Percentiles rank a stretch among this genome's conserved stretches.
phyloP scores from a whole-genome alignment of 305 asterid genomes.

The Fraxinus platypoda region DNA sequence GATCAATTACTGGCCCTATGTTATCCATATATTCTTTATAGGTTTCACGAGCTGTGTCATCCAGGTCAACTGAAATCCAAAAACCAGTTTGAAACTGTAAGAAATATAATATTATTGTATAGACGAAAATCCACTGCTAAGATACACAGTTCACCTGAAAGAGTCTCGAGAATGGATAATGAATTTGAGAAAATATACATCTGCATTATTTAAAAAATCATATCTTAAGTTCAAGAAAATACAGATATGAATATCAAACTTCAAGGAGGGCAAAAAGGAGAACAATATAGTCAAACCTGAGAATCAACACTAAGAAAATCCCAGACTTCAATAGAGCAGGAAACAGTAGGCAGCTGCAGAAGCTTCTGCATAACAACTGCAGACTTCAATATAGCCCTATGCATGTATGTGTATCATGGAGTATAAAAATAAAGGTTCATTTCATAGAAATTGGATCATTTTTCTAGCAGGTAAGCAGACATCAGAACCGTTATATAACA shows the following conservation, averaged over 20 bases:
- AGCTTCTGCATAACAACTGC: conserved; percentile 61
- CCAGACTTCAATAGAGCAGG: conserved; percentile 94
- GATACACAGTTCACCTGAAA: conserved; percentile 60
- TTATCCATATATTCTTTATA: conserved; percentile 43
- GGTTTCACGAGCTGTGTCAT: conserved; percentile 43
- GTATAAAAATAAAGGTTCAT: conserved; percentile 14
- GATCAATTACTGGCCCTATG: conserved; percentile 36
- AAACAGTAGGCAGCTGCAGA: conserved; percentile 84
- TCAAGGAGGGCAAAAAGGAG: conserved; percentile 15
- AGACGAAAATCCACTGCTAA: conserved; percentile 21
- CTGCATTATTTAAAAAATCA: conserved; percentile 47
- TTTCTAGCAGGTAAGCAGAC: background rate
- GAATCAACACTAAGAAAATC: conserved; percentile 98
- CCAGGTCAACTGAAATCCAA: conserved; percentile 51
- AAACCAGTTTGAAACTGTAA: conserved; percentile 23
- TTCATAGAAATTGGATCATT: conserved; percentile 2
- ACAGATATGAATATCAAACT: conserved; percentile 4
- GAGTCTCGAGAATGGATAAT: conserved; percentile 81
- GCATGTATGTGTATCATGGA: conserved; percentile 8
- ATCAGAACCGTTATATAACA: conserved; percentile 8
- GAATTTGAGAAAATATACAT: conserved; percentile 84
- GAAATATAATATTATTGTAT: conserved; percentile 12
- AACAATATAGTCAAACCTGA: conserved; percentile 58
- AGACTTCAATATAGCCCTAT: conserved; percentile 12
- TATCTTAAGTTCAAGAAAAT: conserved; percentile 22